Conservation (phyloP, 495 filamentous ascomycete species). For the Bacidia rubella region DNA sequence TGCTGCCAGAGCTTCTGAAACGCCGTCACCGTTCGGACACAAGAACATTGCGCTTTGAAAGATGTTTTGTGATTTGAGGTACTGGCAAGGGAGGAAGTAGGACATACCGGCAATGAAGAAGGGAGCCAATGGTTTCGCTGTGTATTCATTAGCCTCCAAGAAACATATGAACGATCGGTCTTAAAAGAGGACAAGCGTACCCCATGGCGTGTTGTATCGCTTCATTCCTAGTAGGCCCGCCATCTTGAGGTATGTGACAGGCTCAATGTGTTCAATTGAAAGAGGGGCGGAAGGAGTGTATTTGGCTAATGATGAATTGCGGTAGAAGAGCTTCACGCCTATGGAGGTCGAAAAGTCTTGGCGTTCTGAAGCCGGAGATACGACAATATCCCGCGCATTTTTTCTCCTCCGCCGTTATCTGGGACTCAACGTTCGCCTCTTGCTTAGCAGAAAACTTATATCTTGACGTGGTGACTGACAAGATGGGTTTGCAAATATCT, state of each 20-base stretch:
- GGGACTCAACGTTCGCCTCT: neutral
- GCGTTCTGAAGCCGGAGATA: neutral
- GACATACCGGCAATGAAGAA: neutral
- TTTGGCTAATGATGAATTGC: no score
- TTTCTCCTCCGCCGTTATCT: neutral
- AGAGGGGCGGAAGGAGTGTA: no score
- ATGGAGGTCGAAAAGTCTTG: no score
- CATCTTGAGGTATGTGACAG: neutral
- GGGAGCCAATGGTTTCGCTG: neutral
- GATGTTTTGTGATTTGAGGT: neutral
- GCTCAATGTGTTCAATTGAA: neutral
- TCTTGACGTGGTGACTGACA: no score
- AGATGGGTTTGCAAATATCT: no score
- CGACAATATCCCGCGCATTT: neutral
- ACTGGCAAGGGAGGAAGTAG: neutral
- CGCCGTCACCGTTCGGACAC: no score
- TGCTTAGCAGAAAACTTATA: no score
- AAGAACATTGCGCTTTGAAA: no score
- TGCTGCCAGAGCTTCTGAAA: no score
- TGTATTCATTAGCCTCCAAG: neutral
- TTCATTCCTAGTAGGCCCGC: neutral
- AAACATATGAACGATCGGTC: no score
- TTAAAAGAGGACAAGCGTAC: no score
- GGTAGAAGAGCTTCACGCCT: no score
- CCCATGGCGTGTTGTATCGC: neutral